phyloP scores from a whole-genome alignment of 2,329 filamentous ascomycete genomes.

The Penicillium italicum region DNA sequence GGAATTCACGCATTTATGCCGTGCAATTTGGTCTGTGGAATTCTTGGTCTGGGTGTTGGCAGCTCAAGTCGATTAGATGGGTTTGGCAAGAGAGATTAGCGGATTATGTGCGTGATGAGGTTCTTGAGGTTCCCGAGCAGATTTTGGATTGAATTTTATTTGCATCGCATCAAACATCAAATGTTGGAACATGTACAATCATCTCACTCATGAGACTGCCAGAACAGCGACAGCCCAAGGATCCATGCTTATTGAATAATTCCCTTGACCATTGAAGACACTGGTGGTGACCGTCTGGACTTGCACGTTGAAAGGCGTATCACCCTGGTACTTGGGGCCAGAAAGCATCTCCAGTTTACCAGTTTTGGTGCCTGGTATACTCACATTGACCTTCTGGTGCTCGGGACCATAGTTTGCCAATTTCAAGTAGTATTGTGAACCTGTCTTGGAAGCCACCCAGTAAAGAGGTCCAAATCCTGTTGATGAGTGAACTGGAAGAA shows the following conservation, averaged over 20 bases:
- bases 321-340: slow-evolving; percentile 19
- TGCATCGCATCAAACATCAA: background rate
- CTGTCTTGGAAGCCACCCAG: slow-evolving; percentile 31
- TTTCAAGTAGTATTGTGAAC: slow-evolving; percentile 27
- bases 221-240: slow-evolving; percentile 28
- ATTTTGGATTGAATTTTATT: background rate
- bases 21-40: slow-evolving; percentile 52
- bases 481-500: slow-evolving; percentile 29
- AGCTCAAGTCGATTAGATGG: slow-evolving; percentile 48
- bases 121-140: slow-evolving; percentile 40
- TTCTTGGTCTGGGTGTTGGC: slow-evolving; percentile 47
- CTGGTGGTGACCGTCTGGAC: slow-evolving; percentile 14
- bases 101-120: slow-evolving; percentile 48
- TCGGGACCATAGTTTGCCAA: slow-evolving; percentile 31
- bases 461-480: slow-evolving; percentile 32
- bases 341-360: slow-evolving; percentile 26
- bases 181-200: background rate
- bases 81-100: slow-evolving; percentile 54
- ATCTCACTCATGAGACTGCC: slow-evolving; percentile 14
- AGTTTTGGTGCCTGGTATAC: slow-evolving; percentile 20
- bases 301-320: slow-evolving; percentile 19
- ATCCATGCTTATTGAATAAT: slow-evolving; percentile 23
- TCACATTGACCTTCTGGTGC: slow-evolving; percentile 25
- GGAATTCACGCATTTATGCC: slow-evolving; percentile 47
- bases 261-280: slow-evolving; percentile 11